Percentiles rank a stretch among this genome's conserved stretches.
Evolutionary conservation across 805 yeast genomes (phyloP).

Genomic region (Wickerhamiella parazyma): DNA sequence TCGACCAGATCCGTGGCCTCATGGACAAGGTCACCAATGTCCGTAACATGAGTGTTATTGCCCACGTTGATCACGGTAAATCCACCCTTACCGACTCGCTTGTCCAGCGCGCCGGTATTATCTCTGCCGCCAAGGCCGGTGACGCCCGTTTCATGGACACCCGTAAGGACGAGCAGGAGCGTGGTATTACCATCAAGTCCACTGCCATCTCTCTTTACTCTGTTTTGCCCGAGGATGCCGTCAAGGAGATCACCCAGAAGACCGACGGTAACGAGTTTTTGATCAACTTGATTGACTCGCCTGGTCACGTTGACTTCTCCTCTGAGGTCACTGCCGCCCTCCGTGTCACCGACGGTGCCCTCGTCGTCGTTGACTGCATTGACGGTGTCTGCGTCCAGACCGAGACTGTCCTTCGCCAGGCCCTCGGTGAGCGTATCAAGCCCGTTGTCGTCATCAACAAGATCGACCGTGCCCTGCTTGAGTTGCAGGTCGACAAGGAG

Average conservation of each 20-base stretch:
- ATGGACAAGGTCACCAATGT: conserved; percentile 99
- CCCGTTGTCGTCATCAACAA: conserved; percentile 98
- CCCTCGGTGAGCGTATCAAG: conserved; percentile 98
- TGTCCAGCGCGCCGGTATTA: conserved; percentile 98
- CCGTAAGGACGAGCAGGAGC: conserved; percentile 99
- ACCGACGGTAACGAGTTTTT: conserved; percentile 88
- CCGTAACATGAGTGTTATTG: conserved; percentile 99
- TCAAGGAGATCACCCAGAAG: conserved; percentile 78
- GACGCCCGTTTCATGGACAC: conserved; percentile 99
- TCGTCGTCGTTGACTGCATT: conserved; percentile 97
- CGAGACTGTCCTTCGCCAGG: conserved; percentile 98
- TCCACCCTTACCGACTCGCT: conserved; percentile 98
- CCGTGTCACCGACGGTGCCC: conserved; percentile 99
- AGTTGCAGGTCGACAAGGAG: conserved; percentile 97
- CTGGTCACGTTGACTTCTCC: conserved; percentile 99
- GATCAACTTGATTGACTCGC: conserved; percentile 97
- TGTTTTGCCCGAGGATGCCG: conserved; percentile 73
- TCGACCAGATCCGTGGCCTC: conserved; percentile 86
- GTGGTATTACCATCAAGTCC: conserved; percentile 99
- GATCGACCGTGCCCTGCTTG: conserved; percentile 98
- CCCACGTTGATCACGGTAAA: conserved; percentile 99
- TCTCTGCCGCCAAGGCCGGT: conserved; percentile 99
- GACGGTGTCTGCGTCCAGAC: conserved; percentile 99
- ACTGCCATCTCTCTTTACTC: conserved; percentile 96
- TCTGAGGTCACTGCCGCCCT: conserved; percentile 99